Conservation (phyloP, 2,329 filamentous ascomycete species). For the Coleophoma crateriformis region DNA sequence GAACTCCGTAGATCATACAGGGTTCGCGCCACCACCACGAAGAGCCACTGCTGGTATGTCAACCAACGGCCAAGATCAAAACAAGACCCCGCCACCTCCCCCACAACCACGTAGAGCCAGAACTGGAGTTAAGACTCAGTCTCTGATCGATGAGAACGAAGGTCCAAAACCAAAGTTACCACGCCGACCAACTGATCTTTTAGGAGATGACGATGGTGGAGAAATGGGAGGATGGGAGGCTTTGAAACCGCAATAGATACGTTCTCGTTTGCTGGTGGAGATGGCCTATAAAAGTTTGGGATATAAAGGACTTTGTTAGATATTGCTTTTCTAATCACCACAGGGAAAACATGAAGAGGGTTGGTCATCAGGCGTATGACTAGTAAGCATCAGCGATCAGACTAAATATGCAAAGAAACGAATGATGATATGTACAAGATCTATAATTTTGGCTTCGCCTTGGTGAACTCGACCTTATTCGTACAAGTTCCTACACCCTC, state of each 20-base stretch:
- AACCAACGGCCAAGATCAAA: conserved; percentile 1
- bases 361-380: no score
- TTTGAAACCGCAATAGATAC: conserved; percentile 14
- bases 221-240: conserved; percentile 20
- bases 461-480: conserved; percentile 42
- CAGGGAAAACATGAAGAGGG: no score
- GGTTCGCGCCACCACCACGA: conserved; percentile 18
- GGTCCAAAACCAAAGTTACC: conserved; percentile 18
- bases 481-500: conserved; percentile 59
- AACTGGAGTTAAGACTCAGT: conserved; percentile 5
- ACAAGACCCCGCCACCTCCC: conserved; percentile 13
- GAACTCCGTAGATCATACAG: conserved; percentile 8
- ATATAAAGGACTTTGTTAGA: no score
- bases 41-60: conserved; percentile 10
- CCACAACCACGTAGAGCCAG: conserved; percentile 18
- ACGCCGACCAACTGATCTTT: conserved; percentile 18
- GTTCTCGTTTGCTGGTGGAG: no score
- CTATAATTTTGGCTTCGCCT: conserved; percentile 27
- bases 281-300: no score
- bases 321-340: no score
- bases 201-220: conserved; percentile 18
- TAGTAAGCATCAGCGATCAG: no score
- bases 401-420: no score
- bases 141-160: conserved; percentile 9
- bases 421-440: background rate